Conservation (phyloP, 2,329 filamentous ascomycete species). For the Fusarium floridanum region DNA sequence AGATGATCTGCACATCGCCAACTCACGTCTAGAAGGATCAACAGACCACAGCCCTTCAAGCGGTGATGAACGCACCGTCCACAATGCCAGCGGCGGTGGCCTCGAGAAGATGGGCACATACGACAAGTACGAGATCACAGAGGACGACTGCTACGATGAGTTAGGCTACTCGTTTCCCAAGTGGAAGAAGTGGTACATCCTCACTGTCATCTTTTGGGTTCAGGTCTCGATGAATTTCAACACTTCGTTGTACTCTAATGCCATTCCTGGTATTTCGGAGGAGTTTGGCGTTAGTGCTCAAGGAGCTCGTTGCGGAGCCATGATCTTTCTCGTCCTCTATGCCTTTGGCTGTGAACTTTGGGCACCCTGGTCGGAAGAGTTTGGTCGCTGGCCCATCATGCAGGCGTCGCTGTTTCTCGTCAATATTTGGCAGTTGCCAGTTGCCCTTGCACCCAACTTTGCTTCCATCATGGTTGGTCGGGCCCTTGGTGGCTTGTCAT, state of each 20-base stretch:
- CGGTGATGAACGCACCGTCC: conserved; percentile 26
- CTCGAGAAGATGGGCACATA: conserved; percentile 55
- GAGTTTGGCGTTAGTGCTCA: conserved; percentile 78
- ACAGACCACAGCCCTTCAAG: conserved; percentile 24
- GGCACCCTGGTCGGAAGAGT: conserved; percentile 89
- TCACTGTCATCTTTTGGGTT: conserved; percentile 79
- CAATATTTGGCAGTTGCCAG: conserved; percentile 81
- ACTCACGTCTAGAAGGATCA: conserved; percentile 53
- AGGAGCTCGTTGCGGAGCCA: conserved; percentile 78
- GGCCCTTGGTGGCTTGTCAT: conserved; percentile 76
- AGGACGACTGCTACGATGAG: conserved; percentile 73
- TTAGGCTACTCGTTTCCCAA: conserved; percentile 72
- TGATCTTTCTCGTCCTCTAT: conserved; percentile 83
- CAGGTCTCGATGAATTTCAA: conserved; percentile 86
- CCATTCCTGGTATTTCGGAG: conserved; percentile 71
- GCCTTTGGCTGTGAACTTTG: conserved; percentile 90
- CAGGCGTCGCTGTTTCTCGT: conserved; percentile 80
- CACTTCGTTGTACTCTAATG: conserved; percentile 80
- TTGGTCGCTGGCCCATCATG: conserved; percentile 81
- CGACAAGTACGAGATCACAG: conserved; percentile 62
- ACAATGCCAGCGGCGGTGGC: conserved; percentile 51
- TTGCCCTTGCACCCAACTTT: conserved; percentile 81
- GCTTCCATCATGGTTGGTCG: conserved; percentile 77
- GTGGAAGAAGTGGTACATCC: conserved; percentile 79
- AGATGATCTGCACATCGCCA: conserved; percentile 52